Conservation (phyloP, 495 filamentous ascomycete species). For the Talaromyces borbonicus region DNA sequence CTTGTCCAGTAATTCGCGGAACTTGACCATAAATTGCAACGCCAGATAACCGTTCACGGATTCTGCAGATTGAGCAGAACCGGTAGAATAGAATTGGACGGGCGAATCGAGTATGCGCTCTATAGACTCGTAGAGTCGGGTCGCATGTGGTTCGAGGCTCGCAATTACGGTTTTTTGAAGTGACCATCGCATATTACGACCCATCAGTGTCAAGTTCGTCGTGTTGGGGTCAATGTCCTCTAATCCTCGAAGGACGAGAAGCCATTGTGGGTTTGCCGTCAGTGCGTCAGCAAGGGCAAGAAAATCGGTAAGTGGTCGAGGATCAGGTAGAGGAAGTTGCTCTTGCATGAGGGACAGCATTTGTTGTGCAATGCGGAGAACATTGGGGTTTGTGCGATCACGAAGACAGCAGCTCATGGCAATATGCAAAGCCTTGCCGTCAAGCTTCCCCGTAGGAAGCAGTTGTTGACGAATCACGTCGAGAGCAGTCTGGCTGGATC, state of each 20-base stretch:
- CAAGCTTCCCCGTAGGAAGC: constrained; percentile 23
- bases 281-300: constrained; percentile 17
- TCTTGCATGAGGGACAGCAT: constrained; percentile 48
- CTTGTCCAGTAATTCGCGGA: constrained; percentile 22
- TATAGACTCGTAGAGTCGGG: constrained; percentile 23
- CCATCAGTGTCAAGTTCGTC: constrained; percentile 12
- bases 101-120: constrained; percentile 4
- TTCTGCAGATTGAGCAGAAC: neutral
- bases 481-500: constrained; percentile 45
- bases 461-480: constrained; percentile 42
- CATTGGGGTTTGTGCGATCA: constrained; percentile 59
- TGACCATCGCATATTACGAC: constrained; percentile 19
- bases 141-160: constrained; percentile 19
- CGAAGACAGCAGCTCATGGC: constrained; percentile 58
- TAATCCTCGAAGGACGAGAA: constrained; percentile 22
- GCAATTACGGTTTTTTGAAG: constrained; percentile 17
- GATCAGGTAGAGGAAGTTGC: constrained; percentile 23
- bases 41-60: constrained; percentile 10
- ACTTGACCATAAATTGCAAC: constrained; percentile 18
- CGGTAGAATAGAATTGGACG: neutral
- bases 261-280: constrained; percentile 19
- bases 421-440: constrained; percentile 52
- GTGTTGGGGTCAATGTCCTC: constrained; percentile 9
- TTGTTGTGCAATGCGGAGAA: constrained; percentile 44
- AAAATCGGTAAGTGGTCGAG: constrained; percentile 23